These are phyloP conservation scores for Myxozyma sirexii DNA, from an alignment of 805 yeast species.

Conservation along the genomic window DNA sequence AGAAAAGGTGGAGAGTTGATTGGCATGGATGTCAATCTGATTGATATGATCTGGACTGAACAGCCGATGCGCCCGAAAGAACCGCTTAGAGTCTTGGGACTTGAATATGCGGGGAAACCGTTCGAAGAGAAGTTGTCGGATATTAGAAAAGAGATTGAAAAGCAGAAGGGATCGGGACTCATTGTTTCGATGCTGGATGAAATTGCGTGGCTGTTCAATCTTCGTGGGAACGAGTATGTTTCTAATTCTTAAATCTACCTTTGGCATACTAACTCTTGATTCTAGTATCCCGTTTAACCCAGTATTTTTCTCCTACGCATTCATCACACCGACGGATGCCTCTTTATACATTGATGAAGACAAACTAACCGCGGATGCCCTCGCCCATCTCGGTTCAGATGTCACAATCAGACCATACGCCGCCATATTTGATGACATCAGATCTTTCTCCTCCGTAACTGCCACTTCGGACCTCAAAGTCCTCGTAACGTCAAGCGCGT, in stretches of 20 bases:
- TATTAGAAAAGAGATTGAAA: conserved; percentile 40
- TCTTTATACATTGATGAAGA: conserved; percentile 58
- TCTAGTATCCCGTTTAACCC: conserved; percentile 71
- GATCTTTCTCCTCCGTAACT: conserved; percentile 4
- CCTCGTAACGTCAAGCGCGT: conserved; percentile 58
- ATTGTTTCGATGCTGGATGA: conserved; percentile 80
- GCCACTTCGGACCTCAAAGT: conserved; percentile 45
- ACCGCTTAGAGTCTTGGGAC: conserved; percentile 54
- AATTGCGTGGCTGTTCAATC: conserved; percentile 85
- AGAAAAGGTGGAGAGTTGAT: conserved; percentile 45
- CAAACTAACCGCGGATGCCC: conserved; percentile 47
- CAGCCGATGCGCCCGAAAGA: conserved; percentile 67
- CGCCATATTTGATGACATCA: conserved; percentile 30
- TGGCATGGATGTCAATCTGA: conserved; percentile 63
- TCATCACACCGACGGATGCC: conserved; percentile 49
- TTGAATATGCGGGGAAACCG: conserved; percentile 66
- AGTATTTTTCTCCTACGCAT: conserved; percentile 73
- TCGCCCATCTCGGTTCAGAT: conserved; percentile 48
- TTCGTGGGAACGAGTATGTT: conserved; percentile 72
- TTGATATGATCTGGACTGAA: conserved; percentile 72
- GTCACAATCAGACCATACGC: conserved; percentile 49
- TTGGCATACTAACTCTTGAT: neutral
- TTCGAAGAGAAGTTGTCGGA: conserved; percentile 59
- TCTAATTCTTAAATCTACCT: neutral
- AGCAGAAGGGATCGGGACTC: conserved; percentile 48